Base-by-base conservation (phyloP, 306 rosid species). In the Lathyrus tuberosus region DNA sequence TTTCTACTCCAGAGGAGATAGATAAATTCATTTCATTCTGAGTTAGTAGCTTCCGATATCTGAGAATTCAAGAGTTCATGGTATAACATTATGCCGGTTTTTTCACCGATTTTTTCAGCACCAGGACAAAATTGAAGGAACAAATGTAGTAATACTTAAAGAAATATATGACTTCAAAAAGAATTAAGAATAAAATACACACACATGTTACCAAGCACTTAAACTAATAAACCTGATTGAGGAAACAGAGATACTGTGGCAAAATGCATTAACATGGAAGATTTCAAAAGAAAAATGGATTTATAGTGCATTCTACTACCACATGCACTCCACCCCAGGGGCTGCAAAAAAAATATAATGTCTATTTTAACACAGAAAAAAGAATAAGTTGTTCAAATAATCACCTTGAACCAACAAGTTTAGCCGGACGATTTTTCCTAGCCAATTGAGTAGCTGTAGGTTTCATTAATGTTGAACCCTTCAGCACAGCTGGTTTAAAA, bases 361-460 rank as follows among this genome's bases (percentile, higher is more conserved):
- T 12, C 40, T 7, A 40, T 40, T 40, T 42, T 17, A 53, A 75
- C 16, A 37, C 10, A 18, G 18, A 38, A 40, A 62, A 67, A 68
- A 38, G 13, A 12, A 56, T 4, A 69, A 63, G 52, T 5, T 62
- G 20, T 77, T 70, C 75, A 28, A 80, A 71, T 15, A 72, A 41
- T 77, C 75, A 94, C 98, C 96, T 88, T 64, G 84, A 85, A 73
- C 81, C 86, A 72, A 78, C 59, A 73, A 16, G 64, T 75, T 76
- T 84, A 40, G 73, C 65, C n/a, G 64, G 52, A 1, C 67, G 62
- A 65, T 78, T 85, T 80, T 88, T 86, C 83, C 89, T 90, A n/a
- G 98, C 96, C 63, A 90, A 82, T 70, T 84, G 98, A 81, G 95
- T 80, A 33, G 90, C 89, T 17, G 97, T 90, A 70, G 96, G 92